Evolutionary conservation across 305 asterid species (phyloP), one percentile per base, ranked within the genome.

Genomic region (Ilex paraguariensis): DNA sequence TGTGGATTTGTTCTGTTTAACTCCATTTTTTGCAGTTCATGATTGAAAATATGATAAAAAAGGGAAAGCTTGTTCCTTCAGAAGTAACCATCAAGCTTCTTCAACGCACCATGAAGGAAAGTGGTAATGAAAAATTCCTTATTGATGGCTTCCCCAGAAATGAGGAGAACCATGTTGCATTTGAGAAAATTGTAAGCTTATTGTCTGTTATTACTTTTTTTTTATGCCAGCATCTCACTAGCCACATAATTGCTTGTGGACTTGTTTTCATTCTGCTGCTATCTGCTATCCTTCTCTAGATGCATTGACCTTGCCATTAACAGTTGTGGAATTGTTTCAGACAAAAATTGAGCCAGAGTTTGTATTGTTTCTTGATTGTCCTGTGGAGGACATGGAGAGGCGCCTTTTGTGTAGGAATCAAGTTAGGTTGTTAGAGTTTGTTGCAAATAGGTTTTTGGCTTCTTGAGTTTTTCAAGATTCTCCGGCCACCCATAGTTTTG

Each of bases 51-150:
- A 49, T 28, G 51, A 53, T 31, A 59, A 21, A n/a, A 8, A 32
- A 53, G 31, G 67, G 40, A n/a, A 63, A 63, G 33, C 67, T 63
- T 51, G 45, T 53, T 39, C 40, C 67, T 10, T 13, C 67, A 1
- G 67, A 63, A 39, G 16, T 63, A 0, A 31, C 51, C 14, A 39
- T 63, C 52, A 36, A 39, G 59, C 13, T 52, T 40, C 59, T 63
- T 8, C 60, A 63, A 33, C 10, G 51, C 6, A 36, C 67, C 31
- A 39, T 52, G 57, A 36, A 52, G 31, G 60, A 48, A 31, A 62
- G 51, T 32, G 48, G 46, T 15, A 62, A 33, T 53, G 39, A 62
- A 54, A 17, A 36, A 30, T 33, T 63, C 40, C 60, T 48, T 36
- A 31, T n/a, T 11, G 33, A 31, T 63, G 48, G 48, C 12, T 42